Evolutionary conservation across 768 basidiomycete genomes (phyloP).

Genomic region (Tubosaeta sp.): DNA sequence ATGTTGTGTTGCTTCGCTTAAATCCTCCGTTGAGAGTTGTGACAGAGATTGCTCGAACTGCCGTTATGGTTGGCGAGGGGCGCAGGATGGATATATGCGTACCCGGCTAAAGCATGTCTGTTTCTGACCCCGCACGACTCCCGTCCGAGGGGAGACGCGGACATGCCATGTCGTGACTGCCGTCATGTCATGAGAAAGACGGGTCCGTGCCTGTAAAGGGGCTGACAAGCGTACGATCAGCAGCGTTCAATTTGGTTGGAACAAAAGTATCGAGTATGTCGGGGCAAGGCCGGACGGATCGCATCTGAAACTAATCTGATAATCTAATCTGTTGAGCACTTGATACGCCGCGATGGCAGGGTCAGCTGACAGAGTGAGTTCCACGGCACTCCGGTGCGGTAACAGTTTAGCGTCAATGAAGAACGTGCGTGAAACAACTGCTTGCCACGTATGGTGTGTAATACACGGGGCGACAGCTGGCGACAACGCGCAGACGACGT

Average conservation of each 20-base stretch:
- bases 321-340: neutral
- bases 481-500: neutral
- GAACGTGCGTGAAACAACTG: neutral
- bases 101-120: too few species aligned
- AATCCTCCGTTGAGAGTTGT: too few species aligned
- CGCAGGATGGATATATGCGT: too few species aligned
- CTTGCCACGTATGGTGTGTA: neutral
- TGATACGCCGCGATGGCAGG: neutral
- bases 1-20: neutral
- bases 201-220: neutral
- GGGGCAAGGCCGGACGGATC: too few species aligned
- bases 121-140: too few species aligned
- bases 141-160: neutral
- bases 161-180: neutral
- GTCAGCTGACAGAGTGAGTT: neutral
- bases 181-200: too few species aligned
- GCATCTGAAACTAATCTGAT: neutral
- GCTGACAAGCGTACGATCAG: too few species aligned
- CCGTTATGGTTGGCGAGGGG: too few species aligned
- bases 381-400: neutral
- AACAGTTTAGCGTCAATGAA: neutral
- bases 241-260: too few species aligned
- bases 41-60: too few species aligned
- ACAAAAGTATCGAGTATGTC: too few species aligned
- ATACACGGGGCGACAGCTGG: neutral